phyloP scores from a whole-genome alignment of 148 eudicot genomes.

The Chenopodium berlandieri region DNA sequence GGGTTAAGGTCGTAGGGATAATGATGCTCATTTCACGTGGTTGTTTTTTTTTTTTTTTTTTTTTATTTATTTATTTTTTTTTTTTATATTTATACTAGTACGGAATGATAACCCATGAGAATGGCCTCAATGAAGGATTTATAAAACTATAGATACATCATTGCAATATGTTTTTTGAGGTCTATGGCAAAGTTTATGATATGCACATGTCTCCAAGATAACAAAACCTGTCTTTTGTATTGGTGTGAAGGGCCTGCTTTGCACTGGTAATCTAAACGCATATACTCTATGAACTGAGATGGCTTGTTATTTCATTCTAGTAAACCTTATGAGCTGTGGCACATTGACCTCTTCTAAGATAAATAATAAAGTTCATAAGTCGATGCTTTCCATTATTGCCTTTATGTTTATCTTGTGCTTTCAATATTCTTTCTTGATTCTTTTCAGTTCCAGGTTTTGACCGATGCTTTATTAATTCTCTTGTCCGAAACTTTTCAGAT shows the following conservation, averaged over 20 bases:
- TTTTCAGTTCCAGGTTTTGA: slow-evolving; percentile 14
- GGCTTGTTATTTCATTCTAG: not conserved
- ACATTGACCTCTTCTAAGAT: not conserved
- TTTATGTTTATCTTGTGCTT: not conserved
- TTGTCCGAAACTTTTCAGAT: slow-evolving; percentile 45
- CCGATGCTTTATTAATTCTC: slow-evolving; percentile 14
- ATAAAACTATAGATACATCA: too few species aligned
- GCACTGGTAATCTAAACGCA: not conserved
- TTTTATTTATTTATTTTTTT: not conserved
- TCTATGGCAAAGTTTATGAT: too few species aligned
- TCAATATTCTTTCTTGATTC: not conserved
- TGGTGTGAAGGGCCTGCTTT: too few species aligned
- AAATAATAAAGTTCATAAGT: not conserved
- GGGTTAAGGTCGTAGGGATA: too few species aligned
- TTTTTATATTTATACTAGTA: not conserved
- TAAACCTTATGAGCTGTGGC: not conserved
- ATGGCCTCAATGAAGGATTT: not conserved
- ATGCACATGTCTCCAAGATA: too few species aligned
- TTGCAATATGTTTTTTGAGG: too few species aligned
- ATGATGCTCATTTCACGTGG: not conserved
- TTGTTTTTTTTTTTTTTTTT: not conserved
- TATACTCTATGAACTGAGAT: not conserved
- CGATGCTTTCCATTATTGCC: not conserved
- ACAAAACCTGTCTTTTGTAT: too few species aligned
- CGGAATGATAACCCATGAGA: not conserved